Percentiles rank a stretch among this genome's conserved stretches.
phyloP scores from a whole-genome alignment of 805 yeast species.

The Phaffomyces opuntiae region DNA sequence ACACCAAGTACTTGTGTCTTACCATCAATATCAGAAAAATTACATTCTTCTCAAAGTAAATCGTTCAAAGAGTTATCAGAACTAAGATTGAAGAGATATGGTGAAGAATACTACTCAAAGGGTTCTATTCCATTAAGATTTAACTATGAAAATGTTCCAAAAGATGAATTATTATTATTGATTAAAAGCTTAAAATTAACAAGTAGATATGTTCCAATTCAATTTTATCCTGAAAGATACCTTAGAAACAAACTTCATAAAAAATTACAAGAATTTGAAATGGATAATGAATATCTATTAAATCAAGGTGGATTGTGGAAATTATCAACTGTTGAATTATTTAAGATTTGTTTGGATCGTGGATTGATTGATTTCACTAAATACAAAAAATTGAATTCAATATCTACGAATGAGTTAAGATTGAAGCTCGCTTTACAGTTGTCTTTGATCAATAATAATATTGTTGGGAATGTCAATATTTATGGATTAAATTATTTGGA shows the following conservation, averaged over 20 bases:
- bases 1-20: conserved; percentile 54
- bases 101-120: conserved; percentile 10
- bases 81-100: conserved; percentile 12
- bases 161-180: conserved; percentile 30
- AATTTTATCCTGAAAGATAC: conserved; percentile 31
- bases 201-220: conserved; percentile 33
- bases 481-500: conserved; percentile 26
- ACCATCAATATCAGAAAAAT: conserved; percentile 31
- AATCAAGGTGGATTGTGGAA: conserved; percentile 32
- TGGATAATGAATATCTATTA: conserved; percentile 43
- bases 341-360: conserved; percentile 48
- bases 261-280: conserved; percentile 37
- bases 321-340: conserved; percentile 42
- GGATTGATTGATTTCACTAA: conserved; percentile 37
- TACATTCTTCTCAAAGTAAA: conserved; percentile 25
- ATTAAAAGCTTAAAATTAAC: conserved; percentile 31
- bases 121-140: conserved; percentile 26
- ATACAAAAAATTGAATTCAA: conserved; percentile 24
- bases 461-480: conserved; percentile 15
- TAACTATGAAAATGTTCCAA: conserved; percentile 43
- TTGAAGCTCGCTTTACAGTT: conserved; percentile 33
- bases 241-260: conserved; percentile 31
- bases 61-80: conserved; percentile 12
- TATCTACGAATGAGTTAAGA: conserved; percentile 30
- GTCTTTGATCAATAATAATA: conserved; percentile 28